Conservation (phyloP, 2,329 filamentous ascomycete species). For the Colletotrichum cereale region DNA sequence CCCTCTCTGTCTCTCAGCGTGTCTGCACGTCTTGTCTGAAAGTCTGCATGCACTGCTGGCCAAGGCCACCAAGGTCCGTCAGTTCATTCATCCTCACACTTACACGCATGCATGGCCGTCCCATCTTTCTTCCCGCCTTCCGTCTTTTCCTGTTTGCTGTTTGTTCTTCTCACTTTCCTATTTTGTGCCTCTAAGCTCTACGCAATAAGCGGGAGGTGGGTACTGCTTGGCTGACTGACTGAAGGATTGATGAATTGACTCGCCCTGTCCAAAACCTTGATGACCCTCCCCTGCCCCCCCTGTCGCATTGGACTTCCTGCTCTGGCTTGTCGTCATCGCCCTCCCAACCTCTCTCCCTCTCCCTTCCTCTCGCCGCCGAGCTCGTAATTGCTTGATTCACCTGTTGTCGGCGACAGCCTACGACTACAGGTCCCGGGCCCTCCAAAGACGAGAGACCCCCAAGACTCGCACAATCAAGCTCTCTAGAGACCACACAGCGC, state of each 20-base stretch:
- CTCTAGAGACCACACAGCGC: background rate
- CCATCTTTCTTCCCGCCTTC: conserved; percentile 27
- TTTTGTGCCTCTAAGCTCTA: background rate
- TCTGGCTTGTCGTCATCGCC: conserved; percentile 23
- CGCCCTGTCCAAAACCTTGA: conserved; percentile 14
- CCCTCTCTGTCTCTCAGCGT: background rate
- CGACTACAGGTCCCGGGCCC: background rate
- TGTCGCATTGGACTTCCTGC: conserved; percentile 1
- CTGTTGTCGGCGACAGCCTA: background rate
- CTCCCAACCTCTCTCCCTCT: conserved; percentile 23
- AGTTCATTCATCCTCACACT: background rate
- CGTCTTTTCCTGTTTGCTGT: background rate
- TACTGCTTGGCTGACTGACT: background rate
- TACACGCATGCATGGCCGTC: background rate
- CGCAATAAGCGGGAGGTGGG: background rate
- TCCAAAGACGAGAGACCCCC: conserved; percentile 14
- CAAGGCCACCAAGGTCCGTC: conserved; percentile 5
- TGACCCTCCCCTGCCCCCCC: background rate
- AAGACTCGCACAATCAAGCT: conserved; percentile 13
- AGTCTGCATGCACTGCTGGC: background rate
- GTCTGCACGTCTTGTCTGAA: conserved; percentile 12
- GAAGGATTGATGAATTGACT: background rate
- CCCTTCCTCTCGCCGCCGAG: background rate
- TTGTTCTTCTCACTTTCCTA: conserved; percentile 1
- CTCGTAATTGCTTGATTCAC: background rate